A percentile compares a stretch with the other conserved stretches of the same genome.
Conservation (phyloP, 2,329 filamentous ascomycete genomes). For the Grosmannia huntii region DNA sequence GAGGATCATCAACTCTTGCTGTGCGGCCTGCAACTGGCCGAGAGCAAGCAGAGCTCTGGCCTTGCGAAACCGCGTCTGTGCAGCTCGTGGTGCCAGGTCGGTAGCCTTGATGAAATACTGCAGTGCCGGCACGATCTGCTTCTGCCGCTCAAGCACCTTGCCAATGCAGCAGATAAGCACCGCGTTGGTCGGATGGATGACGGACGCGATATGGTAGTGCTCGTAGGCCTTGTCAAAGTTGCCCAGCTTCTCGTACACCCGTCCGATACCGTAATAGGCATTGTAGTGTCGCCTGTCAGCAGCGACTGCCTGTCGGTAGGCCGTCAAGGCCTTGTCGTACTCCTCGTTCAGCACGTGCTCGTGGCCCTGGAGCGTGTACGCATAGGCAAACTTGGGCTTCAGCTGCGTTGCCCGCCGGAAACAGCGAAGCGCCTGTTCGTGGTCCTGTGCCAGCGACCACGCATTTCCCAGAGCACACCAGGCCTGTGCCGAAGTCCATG, state of each 20-base stretch:
- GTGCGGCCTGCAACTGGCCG: conserved; percentile 55
- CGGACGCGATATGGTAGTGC: conserved; percentile 78
- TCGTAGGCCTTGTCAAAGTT: conserved; percentile 83
- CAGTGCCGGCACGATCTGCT: conserved; percentile 66
- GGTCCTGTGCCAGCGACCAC: conserved; percentile 82
- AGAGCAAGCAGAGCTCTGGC: conserved; percentile 75
- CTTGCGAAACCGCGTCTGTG: conserved; percentile 85
- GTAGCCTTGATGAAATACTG: conserved; percentile 73
- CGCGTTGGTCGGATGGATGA: conserved; percentile 87
- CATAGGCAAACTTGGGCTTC: conserved; percentile 83
- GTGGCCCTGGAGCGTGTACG: conserved; percentile 89
- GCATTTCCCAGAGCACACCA: conserved; percentile 96
- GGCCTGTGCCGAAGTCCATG: conserved; percentile 81
- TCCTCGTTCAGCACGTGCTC: conserved; percentile 95
- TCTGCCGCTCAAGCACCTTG: conserved; percentile 76
- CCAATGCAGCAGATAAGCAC: conserved; percentile 90
- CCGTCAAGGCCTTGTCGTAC: conserved; percentile 82
- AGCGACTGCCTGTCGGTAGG: conserved; percentile 75
- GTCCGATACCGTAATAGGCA: conserved; percentile 84
- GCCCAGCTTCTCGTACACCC: conserved; percentile 80
- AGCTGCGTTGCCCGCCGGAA: conserved; percentile 92
- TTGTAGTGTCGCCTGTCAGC: conserved; percentile 90
- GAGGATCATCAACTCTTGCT: conserved; percentile 73
- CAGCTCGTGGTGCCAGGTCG: conserved; percentile 65
- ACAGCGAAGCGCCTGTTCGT: conserved; percentile 86